Evolutionary conservation across 2,329 filamentous ascomycete species (phyloP).

Genomic region (Epichloe gansuensis): DNA sequence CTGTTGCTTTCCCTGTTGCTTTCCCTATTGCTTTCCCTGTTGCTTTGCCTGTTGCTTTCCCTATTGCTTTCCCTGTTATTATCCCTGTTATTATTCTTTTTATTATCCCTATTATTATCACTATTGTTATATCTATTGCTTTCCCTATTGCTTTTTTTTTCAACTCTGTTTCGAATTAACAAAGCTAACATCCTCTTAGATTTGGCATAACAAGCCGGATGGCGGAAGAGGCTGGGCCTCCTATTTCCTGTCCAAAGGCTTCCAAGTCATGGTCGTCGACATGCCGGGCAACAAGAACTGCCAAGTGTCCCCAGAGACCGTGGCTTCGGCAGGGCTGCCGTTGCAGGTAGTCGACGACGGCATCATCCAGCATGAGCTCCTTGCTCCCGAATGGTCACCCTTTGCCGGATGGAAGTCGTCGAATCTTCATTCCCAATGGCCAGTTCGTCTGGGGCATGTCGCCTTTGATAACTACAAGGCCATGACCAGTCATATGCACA

Average conservation of each 20-base stretch:
- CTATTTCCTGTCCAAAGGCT: constrained; percentile 28
- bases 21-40: accelerated
- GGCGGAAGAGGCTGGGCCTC: constrained; percentile 31
- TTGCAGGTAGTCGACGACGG: not conserved
- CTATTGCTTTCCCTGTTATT: too few relatives aligned
- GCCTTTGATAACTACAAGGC: constrained; percentile 35
- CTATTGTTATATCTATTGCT: accelerated
- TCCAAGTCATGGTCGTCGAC: constrained; percentile 31
- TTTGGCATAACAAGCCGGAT: constrained; percentile 35
- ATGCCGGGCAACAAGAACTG: constrained; percentile 15
- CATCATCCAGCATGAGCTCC: constrained; percentile 23
- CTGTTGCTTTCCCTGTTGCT: too few relatives aligned
- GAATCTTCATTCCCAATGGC: constrained; percentile 24
- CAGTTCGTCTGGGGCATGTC: constrained; percentile 29
- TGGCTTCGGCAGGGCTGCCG: too few relatives aligned
- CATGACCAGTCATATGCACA: constrained; percentile 24
- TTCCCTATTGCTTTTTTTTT: too few relatives aligned
- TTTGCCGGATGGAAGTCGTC: constrained; percentile 19
- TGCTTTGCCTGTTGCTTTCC: accelerated
- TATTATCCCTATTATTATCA: accelerated
- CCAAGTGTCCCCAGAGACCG: too few relatives aligned
- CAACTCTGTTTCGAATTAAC: not conserved
- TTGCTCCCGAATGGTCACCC: constrained; percentile 9
- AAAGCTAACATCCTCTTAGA: not conserved
- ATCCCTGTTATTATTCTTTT: accelerated